Base-by-base conservation (phyloP, 2,329 filamentous ascomycete species). In the Pleurostoma richardsiae region DNA sequence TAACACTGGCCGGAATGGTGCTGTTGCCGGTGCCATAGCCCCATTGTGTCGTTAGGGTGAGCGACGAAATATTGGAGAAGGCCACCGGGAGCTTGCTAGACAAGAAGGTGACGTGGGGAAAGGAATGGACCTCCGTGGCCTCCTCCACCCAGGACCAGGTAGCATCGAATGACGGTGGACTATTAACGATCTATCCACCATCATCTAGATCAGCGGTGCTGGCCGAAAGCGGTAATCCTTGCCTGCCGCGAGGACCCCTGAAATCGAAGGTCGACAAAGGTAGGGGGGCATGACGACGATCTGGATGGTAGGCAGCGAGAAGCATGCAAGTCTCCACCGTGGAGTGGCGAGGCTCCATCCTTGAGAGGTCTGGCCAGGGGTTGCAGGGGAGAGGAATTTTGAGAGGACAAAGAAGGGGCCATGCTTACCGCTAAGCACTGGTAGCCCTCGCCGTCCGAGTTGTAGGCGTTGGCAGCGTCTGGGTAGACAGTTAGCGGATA, bases 381-480 rank as follows among this genome's bases (percentile, higher is more conserved):
- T 19, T 19, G 19, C 19, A 19, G 19, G 19, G 19, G 19, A 19
- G 19, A 19, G 19, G 19, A 19, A 19, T 19, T 19, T 19, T 19
- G 19, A 19, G 28, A 39, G 10, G 30, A 43, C 19, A 19, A 28
- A 42, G 41, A 26, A 30, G 38, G 41, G 30, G 33, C 8, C 33
- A n/a, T 5, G 53, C 60, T 53, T 49, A 62, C 61, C 30, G 54
- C 55, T 10, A 64, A 52, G 51, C 61, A 64, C 36, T 59, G 55
- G 43, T 60, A 63, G 30, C 61, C 59, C 27, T 49, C 36, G 5
- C 41, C 49, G 39, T 60, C 52, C 6, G 59, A 50, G 46, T 61
- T 60, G 61, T 61, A 64, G 41, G 61, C 61, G 31, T 64, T 61
- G 10, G 61, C 54, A 44, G 56, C 55, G 45, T 58, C 60, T 63